These are phyloP conservation scores for Volvariella surrecta DNA, from an alignment of 1,284 basidiomycete species.

Conservation along the genomic window DNA sequence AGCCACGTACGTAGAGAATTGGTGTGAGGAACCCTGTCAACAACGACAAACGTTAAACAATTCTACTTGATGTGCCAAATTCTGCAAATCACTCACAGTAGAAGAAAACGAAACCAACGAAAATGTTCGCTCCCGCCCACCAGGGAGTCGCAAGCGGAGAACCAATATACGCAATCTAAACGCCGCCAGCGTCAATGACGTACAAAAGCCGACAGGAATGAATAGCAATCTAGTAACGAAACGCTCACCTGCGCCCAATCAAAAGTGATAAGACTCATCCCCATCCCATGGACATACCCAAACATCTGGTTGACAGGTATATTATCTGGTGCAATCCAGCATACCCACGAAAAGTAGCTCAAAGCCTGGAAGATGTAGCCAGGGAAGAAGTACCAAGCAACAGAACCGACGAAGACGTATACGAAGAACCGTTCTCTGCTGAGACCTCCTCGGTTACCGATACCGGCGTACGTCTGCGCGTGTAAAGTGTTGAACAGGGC, in stretches of 20 bases:
- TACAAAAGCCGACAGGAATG: background rate
- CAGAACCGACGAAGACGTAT: constrained; percentile 48
- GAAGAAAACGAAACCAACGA: constrained; percentile 71
- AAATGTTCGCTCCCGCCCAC: constrained; percentile 80
- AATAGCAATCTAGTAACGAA: background rate
- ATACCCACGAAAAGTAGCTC: constrained; percentile 60
- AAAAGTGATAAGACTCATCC: constrained; percentile 68
- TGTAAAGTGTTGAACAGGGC: constrained; percentile 80
- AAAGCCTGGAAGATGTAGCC: constrained; percentile 72
- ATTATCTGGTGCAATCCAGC: constrained; percentile 57
- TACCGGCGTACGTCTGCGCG: constrained; percentile 51
- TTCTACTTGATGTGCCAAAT: constrained; percentile 18
- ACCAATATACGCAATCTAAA: constrained; percentile 44
- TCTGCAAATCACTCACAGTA: constrained; percentile 51
- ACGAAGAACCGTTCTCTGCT: constrained; percentile 74
- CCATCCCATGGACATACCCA: constrained; percentile 69
- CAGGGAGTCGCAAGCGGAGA: constrained; percentile 58
- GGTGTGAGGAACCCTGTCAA: constrained; percentile 64
- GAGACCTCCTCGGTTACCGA: constrained; percentile 57
- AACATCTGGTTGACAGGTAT: constrained; percentile 68
- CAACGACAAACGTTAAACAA: constrained; percentile 13
- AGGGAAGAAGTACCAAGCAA: constrained; percentile 63
- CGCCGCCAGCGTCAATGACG: too few relatives aligned
- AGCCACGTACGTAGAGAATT: constrained; percentile 31
- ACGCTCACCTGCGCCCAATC: constrained; percentile 60